Evolutionary conservation across 352 stramenopile species (phyloP), one percentile per base, ranked within the genome.

Genomic region (Phytopythium montanum): DNA sequence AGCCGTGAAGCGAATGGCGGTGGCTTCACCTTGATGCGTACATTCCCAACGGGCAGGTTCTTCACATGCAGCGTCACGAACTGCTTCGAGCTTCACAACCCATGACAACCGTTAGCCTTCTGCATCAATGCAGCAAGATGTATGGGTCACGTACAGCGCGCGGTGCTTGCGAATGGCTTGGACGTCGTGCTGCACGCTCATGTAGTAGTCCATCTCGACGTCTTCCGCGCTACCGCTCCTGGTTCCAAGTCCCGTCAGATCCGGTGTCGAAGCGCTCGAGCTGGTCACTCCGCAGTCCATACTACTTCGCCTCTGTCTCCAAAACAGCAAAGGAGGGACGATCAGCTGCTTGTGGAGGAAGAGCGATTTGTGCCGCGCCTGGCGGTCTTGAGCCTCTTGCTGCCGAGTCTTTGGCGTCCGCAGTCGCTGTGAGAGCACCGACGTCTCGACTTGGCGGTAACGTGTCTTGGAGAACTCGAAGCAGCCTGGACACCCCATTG

Each of bases 51-150:
- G n/a, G 85, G 85, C 10, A 94, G 66, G n/a, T 68, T 85, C 62
- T 92, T 92, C 56, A 94, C 74, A 45, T 90, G 77, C 2, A 94
- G 56, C 2, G 64, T 79, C 28, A 94, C 69, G 36, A 85, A 86
- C 45, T 85, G 81, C 34, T 64, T 76, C 5, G 56, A 69, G 25
- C 75, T 94, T 60, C 5, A 61, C 19, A 34, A 52, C 41, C 25
- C 36, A 49, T 12, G 0, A 23, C 45, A 23, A 6, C 4, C 14
- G 25, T 51, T 14, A 52, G 25, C 38, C 5, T 23, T 42, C 23
- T 34, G 21, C 12, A 28, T n/a, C 13, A 33, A 8, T 23, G 18
- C 26, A 49, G 42, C 9, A 12, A 50, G 13, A 25, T 31, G 14
- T 3, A 36, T 3, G 10, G n/a, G 4, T 19, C 10, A 64, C 76